phyloP scores from a whole-genome alignment of 192 early-diverging fungal genomes.

The Mortierella antarctica region DNA sequence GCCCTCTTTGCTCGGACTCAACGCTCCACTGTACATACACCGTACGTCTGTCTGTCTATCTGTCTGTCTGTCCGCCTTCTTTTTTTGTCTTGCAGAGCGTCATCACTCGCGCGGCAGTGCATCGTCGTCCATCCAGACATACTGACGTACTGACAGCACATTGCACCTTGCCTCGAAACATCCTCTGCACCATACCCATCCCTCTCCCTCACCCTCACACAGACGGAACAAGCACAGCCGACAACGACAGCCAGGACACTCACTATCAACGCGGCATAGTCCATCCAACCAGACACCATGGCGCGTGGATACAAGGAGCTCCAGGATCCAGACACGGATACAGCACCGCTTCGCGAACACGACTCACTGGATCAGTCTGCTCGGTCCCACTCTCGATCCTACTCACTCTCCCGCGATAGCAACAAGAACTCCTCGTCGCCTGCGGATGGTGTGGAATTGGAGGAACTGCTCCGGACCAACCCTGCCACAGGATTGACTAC shows the following conservation, averaged over 20 bases:
- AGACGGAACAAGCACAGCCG: too few species aligned
- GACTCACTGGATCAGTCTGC: conserved; percentile 11
- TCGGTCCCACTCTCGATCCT: neutral
- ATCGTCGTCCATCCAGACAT: too few species aligned
- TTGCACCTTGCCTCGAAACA: too few species aligned
- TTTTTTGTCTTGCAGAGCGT: too few species aligned
- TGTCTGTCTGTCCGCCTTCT: too few species aligned
- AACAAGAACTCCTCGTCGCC: neutral
- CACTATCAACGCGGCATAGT: neutral
- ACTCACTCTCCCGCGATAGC: neutral
- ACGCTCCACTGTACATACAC: too few species aligned
- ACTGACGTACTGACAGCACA: too few species aligned
- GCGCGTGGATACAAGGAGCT: conserved; percentile 46
- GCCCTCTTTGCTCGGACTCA: too few species aligned
- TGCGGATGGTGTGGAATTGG: conserved; percentile 48
- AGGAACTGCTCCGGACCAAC: conserved; percentile 66
- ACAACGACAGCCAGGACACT: neutral
- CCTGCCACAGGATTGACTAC: conserved; percentile 71
- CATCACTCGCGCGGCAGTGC: too few species aligned
- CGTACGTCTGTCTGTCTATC: too few species aligned
- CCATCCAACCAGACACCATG: conserved; percentile 1
- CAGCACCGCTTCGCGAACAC: conserved; percentile 17
- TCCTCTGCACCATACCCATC: too few species aligned
- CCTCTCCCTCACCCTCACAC: too few species aligned
- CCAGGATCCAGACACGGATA: conserved; percentile 20